A percentile compares a stretch with the other conserved stretches of the same genome.
These are phyloP conservation scores for Calonectria fujianensis DNA, from an alignment of 2,329 filamentous ascomycete genomes.

Conservation along the genomic window DNA sequence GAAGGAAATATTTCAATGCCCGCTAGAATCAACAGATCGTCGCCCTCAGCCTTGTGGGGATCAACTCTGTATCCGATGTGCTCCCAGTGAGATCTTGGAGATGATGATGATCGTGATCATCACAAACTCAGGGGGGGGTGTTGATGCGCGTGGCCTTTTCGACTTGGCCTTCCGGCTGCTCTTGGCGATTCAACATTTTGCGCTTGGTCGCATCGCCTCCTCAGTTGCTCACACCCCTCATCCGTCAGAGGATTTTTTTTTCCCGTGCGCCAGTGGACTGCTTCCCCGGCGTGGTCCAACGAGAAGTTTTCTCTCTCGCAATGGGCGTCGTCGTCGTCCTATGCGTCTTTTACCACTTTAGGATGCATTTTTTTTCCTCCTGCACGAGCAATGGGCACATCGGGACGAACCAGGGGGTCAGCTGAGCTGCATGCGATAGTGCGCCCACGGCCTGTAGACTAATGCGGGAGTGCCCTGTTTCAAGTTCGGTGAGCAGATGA, in stretches of 20 bases:
- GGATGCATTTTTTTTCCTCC: slow-evolving; percentile 17
- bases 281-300: slow-evolving; percentile 14
- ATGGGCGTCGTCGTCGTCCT: not conserved
- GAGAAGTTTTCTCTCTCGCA: slow-evolving; percentile 38
- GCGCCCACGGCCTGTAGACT: slow-evolving; percentile 47
- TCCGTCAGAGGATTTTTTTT: slow-evolving; percentile 32
- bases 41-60: slow-evolving; percentile 16
- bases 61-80: not conserved
- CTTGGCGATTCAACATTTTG: slow-evolving; percentile 22
- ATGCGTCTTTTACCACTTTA: slow-evolving; percentile 40
- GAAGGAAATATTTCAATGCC: not conserved
- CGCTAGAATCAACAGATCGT: not conserved
- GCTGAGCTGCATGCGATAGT: slow-evolving; percentile 41
- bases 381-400: slow-evolving; percentile 21
- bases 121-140: slow-evolving; percentile 20
- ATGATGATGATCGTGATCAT: slow-evolving; percentile 25
- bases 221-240: slow-evolving; percentile 11
- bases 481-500: slow-evolving; percentile 41
- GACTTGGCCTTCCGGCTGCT: not conserved
- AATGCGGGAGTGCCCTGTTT: slow-evolving; percentile 53
- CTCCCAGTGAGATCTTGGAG: not conserved
- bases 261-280: not conserved
- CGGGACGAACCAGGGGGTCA: slow-evolving; percentile 43
- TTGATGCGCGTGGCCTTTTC: not conserved
- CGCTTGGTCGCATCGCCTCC: not conserved